Evolutionary conservation across 176 grass and related monocot genomes (phyloP).

Genomic region (Zizania latifolia): DNA sequence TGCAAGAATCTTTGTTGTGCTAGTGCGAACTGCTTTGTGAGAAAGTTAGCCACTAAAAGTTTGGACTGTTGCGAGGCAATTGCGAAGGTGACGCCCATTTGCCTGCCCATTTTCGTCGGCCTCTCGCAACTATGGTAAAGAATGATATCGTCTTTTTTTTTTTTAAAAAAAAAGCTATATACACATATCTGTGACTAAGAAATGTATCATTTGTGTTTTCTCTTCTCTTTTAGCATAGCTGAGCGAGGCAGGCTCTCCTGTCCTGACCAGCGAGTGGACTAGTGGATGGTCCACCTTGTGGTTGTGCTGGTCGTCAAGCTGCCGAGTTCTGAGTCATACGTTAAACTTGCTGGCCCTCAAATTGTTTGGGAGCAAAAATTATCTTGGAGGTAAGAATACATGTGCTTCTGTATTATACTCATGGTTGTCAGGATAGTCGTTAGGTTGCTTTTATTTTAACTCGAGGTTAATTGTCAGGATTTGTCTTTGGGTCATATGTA

Average conservation of each 20-base stretch:
- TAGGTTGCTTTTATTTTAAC: too few relatives aligned
- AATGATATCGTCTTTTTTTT: not conserved
- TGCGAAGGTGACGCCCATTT: not conserved
- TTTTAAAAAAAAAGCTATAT: too few relatives aligned
- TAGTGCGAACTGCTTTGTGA: constrained; percentile 19
- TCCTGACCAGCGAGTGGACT: too few relatives aligned
- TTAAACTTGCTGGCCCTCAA: not conserved
- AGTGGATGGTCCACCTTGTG: not conserved
- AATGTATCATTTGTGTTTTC: not conserved
- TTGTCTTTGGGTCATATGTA: not conserved
- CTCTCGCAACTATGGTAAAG: not conserved
- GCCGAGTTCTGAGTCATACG: not conserved
- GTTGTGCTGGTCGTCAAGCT: not conserved
- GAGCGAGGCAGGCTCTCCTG: not conserved
- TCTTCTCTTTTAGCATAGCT: not conserved
- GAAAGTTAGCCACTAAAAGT: constrained; percentile 6
- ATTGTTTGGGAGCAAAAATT: not conserved
- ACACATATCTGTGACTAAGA: not conserved
- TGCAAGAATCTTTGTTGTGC: constrained; percentile 15
- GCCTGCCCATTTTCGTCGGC: constrained; percentile 3
- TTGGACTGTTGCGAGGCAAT: not conserved
- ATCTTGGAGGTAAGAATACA: not conserved
- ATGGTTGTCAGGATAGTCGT: not conserved
- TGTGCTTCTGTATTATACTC: not conserved
- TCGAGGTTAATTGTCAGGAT: not conserved